Evolutionary conservation across 441 rosid species (phyloP), one percentile per base, ranked within the genome.

Genomic region (Isatis lusitanica): DNA sequence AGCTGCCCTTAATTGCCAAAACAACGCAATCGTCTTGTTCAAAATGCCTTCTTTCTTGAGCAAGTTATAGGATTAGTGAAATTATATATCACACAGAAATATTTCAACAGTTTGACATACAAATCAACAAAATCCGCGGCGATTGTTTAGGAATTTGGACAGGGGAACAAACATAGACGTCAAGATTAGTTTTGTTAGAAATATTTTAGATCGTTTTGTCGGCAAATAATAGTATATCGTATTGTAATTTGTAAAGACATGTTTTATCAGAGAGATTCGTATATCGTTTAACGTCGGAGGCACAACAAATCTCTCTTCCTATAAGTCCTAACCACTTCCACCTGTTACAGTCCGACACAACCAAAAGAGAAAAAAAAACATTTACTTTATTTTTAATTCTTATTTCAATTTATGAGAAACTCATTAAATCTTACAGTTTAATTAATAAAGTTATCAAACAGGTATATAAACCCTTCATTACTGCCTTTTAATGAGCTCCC

Each of bases 381-480:
- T 16, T 28, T 52, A 52, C 2, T 24, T 51, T 21, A 33, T 21
- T 8, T 21, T 48, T 0, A 9, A 55, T 24, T 12, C 4, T 46
- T 73, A 47, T 74, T 18, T 74, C 28, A 12, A 28, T 13, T 39
- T 30, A 73, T 56, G 13, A 28, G 6, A 46, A 60, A 67, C 4
- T 15, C 63, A 67, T 50, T 48, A 43, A 40, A 24, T 64, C 46
- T 9, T 51, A 30, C 21, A 26, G 9, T 48, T 53, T n/a, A 28
- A 9, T 48, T 21, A 21, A 21, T 21, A 21, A 21, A 21, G 2
- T 21, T 21, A 21, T 21, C 1, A 74, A 53, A 66, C 50, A 33
- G 73, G 78, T 87, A 87, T 88, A 85, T 52, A 92, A 76, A 79
- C 79, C 66, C 73, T 47, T 11, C 75, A 70, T 66, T 67, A 64